Conservation (phyloP, 2,329 filamentous ascomycete species). For the Colletotrichum godetiae region DNA sequence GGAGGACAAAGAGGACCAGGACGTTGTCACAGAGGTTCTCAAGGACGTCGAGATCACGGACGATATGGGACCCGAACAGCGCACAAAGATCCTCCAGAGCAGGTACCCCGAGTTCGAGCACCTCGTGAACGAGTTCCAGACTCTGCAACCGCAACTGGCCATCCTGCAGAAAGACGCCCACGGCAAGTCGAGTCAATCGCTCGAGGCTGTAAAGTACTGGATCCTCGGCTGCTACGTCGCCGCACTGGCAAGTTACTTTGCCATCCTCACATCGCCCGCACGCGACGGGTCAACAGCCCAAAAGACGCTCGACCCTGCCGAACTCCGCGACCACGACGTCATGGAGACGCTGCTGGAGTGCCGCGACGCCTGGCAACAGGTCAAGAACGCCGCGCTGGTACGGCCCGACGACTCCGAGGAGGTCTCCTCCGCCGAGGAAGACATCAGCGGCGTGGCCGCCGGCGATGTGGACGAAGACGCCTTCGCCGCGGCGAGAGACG, state of each 20-base stretch:
- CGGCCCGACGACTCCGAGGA: slow-evolving; percentile 47
- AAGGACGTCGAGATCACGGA: slow-evolving; percentile 85
- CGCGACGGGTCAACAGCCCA: slow-evolving; percentile 64
- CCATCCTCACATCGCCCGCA: slow-evolving; percentile 85
- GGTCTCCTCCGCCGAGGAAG: slow-evolving; percentile 49
- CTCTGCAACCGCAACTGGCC: slow-evolving; percentile 75
- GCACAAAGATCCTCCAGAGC: slow-evolving; percentile 78
- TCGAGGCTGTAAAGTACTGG: slow-evolving; percentile 79
- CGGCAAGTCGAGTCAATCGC: slow-evolving; percentile 60
- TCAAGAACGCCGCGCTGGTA: slow-evolving; percentile 71
- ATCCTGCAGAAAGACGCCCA: slow-evolving; percentile 69
- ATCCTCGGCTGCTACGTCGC: slow-evolving; percentile 88
- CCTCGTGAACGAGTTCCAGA: slow-evolving; percentile 81
- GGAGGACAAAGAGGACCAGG: slow-evolving; percentile 61
- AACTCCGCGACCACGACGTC: slow-evolving; percentile 88
- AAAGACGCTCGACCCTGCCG: slow-evolving; percentile 77
- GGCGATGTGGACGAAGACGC: slow-evolving; percentile 41
- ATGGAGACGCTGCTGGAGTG: slow-evolving; percentile 88
- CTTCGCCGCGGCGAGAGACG: slow-evolving; percentile 42
- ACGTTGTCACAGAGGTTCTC: slow-evolving; percentile 86
- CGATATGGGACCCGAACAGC: slow-evolving; percentile 80
- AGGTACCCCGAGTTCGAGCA: slow-evolving; percentile 94
- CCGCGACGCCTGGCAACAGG: slow-evolving; percentile 81
- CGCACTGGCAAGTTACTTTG: slow-evolving; percentile 92
- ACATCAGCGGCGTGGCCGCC: slow-evolving; percentile 35